A percentile compares a stretch with the other conserved stretches of the same genome.
phyloP scores from a whole-genome alignment of 768 basidiomycete species.

The Suillus paluster region DNA sequence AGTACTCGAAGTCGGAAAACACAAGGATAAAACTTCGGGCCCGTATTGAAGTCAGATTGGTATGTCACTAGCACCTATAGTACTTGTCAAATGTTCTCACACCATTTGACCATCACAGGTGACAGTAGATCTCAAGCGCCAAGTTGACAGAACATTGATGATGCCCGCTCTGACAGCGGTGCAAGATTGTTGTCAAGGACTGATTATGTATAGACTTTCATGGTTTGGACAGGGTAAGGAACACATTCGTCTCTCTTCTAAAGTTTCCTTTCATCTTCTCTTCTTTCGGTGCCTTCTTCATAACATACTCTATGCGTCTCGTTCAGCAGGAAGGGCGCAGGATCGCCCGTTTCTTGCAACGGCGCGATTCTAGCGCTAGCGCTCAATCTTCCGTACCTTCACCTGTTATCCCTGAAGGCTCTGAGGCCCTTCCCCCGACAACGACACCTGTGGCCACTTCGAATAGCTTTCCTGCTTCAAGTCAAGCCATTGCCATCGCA shows the following conservation, averaged over 20 bases:
- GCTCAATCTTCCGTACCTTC: slow-evolving; percentile 11
- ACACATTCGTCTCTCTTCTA: neutral
- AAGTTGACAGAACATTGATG: neutral
- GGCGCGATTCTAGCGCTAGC: slow-evolving; percentile 1
- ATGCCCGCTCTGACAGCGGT: neutral
- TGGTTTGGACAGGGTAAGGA: neutral
- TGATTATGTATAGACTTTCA: neutral
- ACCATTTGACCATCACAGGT: too few species aligned
- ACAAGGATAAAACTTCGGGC: too few species aligned
- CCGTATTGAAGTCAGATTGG: too few species aligned
- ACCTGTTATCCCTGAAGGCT: slow-evolving; percentile 10
- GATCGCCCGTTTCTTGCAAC: slow-evolving; percentile 2
- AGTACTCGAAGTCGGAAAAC: too few species aligned
- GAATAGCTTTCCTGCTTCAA: neutral
- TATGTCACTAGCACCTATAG: too few species aligned
- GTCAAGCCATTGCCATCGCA: slow-evolving; percentile 10
- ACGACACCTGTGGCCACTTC: slow-evolving; percentile 12
- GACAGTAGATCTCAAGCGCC: neutral
- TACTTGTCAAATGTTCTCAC: too few species aligned
- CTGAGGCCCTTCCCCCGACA: slow-evolving; percentile 13
- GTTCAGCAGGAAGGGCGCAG: slow-evolving; percentile 2
- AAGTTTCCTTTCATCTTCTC: slow-evolving; percentile 2
- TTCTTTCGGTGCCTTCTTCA: neutral
- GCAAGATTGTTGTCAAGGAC: slow-evolving; percentile 4
- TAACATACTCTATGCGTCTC: neutral